Evolutionary conservation across 2,329 filamentous ascomycete genomes (phyloP).

Genomic region (Periconia sp.): DNA sequence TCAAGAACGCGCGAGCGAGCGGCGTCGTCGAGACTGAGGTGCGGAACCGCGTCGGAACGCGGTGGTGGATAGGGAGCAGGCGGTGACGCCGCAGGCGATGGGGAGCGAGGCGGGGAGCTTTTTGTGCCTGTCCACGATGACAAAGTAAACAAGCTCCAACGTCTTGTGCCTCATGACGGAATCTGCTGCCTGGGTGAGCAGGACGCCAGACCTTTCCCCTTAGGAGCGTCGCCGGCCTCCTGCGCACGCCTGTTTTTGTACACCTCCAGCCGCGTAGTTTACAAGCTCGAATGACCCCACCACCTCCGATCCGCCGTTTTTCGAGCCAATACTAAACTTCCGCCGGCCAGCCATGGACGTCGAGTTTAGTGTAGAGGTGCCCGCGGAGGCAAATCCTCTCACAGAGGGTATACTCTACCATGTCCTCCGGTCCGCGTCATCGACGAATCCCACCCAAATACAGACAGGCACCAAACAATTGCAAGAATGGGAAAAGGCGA

Average conservation of each 20-base stretch:
- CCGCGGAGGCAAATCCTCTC: constrained; percentile 74
- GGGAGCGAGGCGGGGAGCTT: constrained; percentile 30
- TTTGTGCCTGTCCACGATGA: constrained; percentile 11
- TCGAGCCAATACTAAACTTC: too few species aligned
- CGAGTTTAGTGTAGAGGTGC: constrained; percentile 68
- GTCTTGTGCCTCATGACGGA: constrained; percentile 11
- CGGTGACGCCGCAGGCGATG: constrained; percentile 18
- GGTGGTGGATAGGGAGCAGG: constrained; percentile 12
- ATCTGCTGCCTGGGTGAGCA: constrained; percentile 37
- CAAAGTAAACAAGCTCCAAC: constrained; percentile 18
- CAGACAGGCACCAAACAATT: constrained; percentile 60
- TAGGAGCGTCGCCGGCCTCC: constrained; percentile 1
- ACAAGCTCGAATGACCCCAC: constrained; percentile 20
- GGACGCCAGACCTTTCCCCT: constrained; percentile 11
- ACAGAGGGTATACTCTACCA: constrained; percentile 56
- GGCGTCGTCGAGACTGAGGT: neutral
- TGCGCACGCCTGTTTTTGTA: neutral
- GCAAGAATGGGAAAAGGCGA: constrained; percentile 56
- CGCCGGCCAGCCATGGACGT: constrained; percentile 40
- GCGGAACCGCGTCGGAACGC: constrained; percentile 13
- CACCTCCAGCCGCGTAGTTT: neutral
- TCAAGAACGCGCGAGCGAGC: too few species aligned
- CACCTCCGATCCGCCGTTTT: constrained; percentile 10
- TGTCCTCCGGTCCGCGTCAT: constrained; percentile 56
- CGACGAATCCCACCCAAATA: constrained; percentile 55